A percentile compares a stretch with the other conserved stretches of the same genome.
Conservation (phyloP, 805 yeast species). For the Cyberlindnera mississippiensis region DNA sequence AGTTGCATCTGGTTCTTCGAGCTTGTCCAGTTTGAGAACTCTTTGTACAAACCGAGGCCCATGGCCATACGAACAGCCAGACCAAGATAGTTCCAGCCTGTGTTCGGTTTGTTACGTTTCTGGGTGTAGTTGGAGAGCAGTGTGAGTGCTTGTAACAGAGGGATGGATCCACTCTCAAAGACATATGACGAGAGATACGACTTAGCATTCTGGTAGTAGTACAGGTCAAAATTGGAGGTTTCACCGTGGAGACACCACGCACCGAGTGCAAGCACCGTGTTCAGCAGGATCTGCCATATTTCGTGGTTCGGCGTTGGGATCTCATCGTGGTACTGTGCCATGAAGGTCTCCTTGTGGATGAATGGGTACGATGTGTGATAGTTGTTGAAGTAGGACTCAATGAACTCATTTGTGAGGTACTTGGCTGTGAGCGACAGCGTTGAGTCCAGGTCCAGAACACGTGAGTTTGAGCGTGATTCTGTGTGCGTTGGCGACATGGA, state of each 20-base stretch:
- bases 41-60: conserved; percentile 59
- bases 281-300: conserved; percentile 50
- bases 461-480: conserved; percentile 25
- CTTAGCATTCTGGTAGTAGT: conserved; percentile 54
- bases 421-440: conserved; percentile 28
- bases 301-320: conserved; percentile 39
- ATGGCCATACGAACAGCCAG: conserved; percentile 63
- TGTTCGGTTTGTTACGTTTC: conserved; percentile 60
- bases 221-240: conserved; percentile 44
- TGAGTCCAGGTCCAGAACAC: conserved; percentile 23
- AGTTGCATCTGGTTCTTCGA: conserved; percentile 39
- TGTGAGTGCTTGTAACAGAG: conserved; percentile 49
- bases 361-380: conserved; percentile 64
- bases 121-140: conserved; percentile 58
- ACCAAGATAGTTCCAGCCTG: conserved; percentile 67
- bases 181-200: conserved; percentile 40
- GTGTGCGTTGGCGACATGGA: conserved; percentile 16
- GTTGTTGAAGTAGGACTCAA: conserved; percentile 50
- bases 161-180: conserved; percentile 57
- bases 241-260: conserved; percentile 64
- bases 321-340: conserved; percentile 42
- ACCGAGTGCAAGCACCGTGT: conserved; percentile 62
- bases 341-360: conserved; percentile 49
- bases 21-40: conserved; percentile 40
- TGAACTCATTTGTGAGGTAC: conserved; percentile 32